These are phyloP conservation scores for Stephania cephalantha DNA, from an alignment of 164 flowering plant species.

Conservation along the genomic window DNA sequence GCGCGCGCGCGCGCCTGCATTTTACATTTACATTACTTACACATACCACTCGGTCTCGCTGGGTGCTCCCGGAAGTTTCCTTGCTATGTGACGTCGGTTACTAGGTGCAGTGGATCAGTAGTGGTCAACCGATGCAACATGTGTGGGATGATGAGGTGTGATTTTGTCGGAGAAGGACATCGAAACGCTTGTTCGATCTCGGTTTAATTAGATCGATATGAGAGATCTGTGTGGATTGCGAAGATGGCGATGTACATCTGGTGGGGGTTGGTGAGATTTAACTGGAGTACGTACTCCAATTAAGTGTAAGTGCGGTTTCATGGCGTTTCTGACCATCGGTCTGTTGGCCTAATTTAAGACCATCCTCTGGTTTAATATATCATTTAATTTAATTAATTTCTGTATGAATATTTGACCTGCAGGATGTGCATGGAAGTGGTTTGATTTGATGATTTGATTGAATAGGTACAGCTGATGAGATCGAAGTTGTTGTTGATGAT, in stretches of 20 bases:
- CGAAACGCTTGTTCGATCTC: slow-evolving; percentile 1
- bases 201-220: not conserved
- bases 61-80: not conserved
- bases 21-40: too few species aligned
- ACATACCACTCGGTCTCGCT: too few species aligned
- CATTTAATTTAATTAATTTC: too few species aligned
- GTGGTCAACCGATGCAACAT: not conserved
- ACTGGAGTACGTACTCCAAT: too few species aligned
- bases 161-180: not conserved
- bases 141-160: not conserved
- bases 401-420: too few species aligned
- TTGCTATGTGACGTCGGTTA: not conserved
- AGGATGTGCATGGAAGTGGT: too few species aligned
- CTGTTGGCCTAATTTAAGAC: too few species aligned
- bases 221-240: not conserved
- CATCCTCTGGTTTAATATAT: too few species aligned
- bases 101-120: not conserved
- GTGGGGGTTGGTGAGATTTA: not conserved
- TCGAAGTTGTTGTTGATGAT: too few species aligned
- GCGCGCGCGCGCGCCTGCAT: too few species aligned
- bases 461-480: too few species aligned
- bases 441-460: too few species aligned
- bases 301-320: not conserved
- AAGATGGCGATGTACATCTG: not conserved
- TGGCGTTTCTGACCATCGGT: not conserved